phyloP scores from a whole-genome alignment of 176 grass and related monocot genomes.

The Elymus sibiricus region DNA sequence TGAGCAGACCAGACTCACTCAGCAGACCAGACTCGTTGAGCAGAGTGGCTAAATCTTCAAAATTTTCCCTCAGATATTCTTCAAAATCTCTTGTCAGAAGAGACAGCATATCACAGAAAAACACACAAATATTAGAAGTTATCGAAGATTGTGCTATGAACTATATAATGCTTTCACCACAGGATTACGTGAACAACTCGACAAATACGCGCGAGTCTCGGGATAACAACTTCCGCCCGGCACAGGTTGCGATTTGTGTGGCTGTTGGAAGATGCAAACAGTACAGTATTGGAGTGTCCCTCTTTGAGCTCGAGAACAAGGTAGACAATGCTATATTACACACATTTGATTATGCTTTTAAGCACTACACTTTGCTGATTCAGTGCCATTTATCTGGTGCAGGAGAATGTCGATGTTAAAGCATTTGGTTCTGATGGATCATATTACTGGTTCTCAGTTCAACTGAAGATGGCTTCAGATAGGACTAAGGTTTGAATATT shows the following conservation, averaged over 20 bases:
- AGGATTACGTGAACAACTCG: slow-evolving; percentile 76
- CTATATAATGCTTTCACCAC: slow-evolving; percentile 91
- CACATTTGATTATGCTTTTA: neutral
- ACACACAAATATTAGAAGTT: slow-evolving; percentile 70
- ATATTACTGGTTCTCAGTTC: slow-evolving; percentile 85
- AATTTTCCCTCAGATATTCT: slow-evolving; percentile 78
- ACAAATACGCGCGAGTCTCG: slow-evolving; percentile 49
- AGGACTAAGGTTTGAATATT: slow-evolving; percentile 82
- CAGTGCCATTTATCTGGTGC: slow-evolving; percentile 30
- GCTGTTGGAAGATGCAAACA: slow-evolving; percentile 55
- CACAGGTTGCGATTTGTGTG: slow-evolving; percentile 80
- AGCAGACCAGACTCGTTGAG: slow-evolving; percentile 65
- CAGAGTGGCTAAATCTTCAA: slow-evolving; percentile 77
- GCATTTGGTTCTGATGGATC: slow-evolving; percentile 87
- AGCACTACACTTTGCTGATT: slow-evolving; percentile 6
- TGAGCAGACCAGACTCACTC: slow-evolving; percentile 61
- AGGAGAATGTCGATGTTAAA: slow-evolving; percentile 89
- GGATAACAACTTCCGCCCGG: slow-evolving; percentile 46
- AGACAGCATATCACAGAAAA: slow-evolving; percentile 56
- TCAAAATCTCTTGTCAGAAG: slow-evolving; percentile 77
- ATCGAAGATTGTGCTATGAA: slow-evolving; percentile 73
- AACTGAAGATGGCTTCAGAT: slow-evolving; percentile 96
- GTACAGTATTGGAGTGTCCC: slow-evolving; percentile 84
- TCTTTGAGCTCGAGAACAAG: slow-evolving; percentile 96
- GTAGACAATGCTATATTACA: slow-evolving; percentile 31